These are phyloP conservation scores for Hanseniaspora uvarum DNA, from an alignment of 1,139 yeast species.

Conservation along the genomic window DNA sequence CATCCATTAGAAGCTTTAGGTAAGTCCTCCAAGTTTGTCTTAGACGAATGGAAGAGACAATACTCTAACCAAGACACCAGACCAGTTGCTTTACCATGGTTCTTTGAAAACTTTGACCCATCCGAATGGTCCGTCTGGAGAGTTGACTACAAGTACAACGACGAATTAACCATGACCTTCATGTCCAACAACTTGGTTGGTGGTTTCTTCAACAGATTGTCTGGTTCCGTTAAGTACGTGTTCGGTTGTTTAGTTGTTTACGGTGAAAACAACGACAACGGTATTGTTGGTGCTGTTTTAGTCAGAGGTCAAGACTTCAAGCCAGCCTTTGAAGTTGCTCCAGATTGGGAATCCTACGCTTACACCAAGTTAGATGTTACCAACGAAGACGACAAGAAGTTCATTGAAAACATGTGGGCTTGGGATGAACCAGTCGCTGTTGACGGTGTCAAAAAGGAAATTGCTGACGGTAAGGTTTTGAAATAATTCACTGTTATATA, in stretches of 20 bases:
- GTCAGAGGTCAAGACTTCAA: conserved; percentile 86
- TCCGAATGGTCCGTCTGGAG: conserved; percentile 92
- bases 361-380: conserved; percentile 55
- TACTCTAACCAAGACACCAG: conserved; percentile 98
- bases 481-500: conserved; percentile 42
- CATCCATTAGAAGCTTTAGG: conserved; percentile 88
- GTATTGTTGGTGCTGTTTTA: conserved; percentile 89
- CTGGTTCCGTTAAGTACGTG: conserved; percentile 85
- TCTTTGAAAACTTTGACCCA: conserved; percentile 92
- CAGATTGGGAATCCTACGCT: conserved; percentile 90
- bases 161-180: conserved; percentile 90
- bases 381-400: conserved; percentile 57
- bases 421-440: conserved; percentile 70
- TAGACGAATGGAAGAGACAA: conserved; percentile 93
- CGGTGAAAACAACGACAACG: conserved; percentile 98
- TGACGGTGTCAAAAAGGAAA: conserved; percentile 56
- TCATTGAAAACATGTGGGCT: conserved; percentile 68
- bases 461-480: conserved; percentile 76
- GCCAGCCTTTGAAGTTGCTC: conserved; percentile 97
- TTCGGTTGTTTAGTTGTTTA: conserved; percentile 90
- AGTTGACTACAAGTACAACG: conserved; percentile 95
- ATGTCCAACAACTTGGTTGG: conserved; percentile 98
- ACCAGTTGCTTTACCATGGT: conserved; percentile 89
- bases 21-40: conserved; percentile 47
- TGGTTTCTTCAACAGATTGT: conserved; percentile 94